Evolutionary conservation across 306 rosid genomes (phyloP), one percentile per base, ranked within the genome.

Genomic region (Vachellia pachyceras): DNA sequence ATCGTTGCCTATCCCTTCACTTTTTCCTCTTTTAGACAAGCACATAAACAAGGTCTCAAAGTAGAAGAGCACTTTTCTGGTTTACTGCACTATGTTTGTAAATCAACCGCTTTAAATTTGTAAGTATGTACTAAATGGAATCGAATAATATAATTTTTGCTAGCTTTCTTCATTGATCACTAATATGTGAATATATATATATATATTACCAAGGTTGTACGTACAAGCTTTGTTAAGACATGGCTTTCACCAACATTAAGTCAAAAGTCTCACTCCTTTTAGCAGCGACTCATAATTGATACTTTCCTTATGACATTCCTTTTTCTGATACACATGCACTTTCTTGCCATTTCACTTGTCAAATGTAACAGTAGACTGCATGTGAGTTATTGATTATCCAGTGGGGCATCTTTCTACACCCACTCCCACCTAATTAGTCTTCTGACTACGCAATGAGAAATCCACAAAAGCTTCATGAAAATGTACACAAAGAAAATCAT

Each of bases 181-280:
- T 7, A 17, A 58, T 44, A 17, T 78, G 47, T 78, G 79, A 86
- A 87, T 64, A 41, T 57, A 58, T 29, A 41, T 57, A 58, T 29
- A 29, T 23, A 22, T 58, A 63, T 87, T 78, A 61, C 47, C 67
- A 69, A 73, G 76, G 61, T 71, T 7, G 70, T 35, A 83, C 84
- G 82, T 69, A 87, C 82, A 78, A 44, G 63, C 82, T 79, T 90
- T 90, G 66, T 73, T 42, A 49, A 58, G 76, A 80, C 86, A 77
- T 10, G 72, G 83, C 86, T 89, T 87, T 87, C 92, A 87, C 91
- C 87, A 84, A 54, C 81, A 74, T 76, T 10, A 84, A 90, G 97
- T 92, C 94, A 92, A 94, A 94, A 87, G 94, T 84, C 76, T 75
- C 79, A 65, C 80, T 84, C 78, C 87, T 84, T 89, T 25, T 41